These are phyloP conservation scores for Biscutella laevigata DNA, from an alignment of 441 rosid genomes.

Conservation along the genomic window DNA sequence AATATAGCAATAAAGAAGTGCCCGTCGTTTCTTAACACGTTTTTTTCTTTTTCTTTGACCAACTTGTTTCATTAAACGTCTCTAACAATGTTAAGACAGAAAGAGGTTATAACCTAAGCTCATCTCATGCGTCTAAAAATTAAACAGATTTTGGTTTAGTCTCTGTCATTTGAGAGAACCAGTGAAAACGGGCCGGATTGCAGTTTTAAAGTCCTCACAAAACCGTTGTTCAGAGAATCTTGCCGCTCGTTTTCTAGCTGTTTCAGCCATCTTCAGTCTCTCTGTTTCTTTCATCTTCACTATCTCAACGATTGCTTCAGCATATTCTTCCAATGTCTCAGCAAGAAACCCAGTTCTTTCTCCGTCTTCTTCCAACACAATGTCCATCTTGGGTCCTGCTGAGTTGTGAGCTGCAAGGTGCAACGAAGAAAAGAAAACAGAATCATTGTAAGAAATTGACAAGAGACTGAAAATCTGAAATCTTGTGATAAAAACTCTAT, in stretches of 20 bases:
- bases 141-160: not conserved
- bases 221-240: conserved; percentile 73
- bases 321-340: conserved; percentile 53
- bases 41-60: too few species aligned
- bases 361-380: conserved; percentile 78
- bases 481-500: not conserved
- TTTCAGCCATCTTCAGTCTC: conserved; percentile 62
- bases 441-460: not conserved
- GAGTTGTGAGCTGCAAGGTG: conserved; percentile 86
- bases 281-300: conserved; percentile 50
- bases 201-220: conserved; percentile 57
- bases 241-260: conserved; percentile 60
- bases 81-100: too few species aligned
- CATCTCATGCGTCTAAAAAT: too few species aligned
- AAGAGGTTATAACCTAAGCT: too few species aligned
- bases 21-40: too few species aligned
- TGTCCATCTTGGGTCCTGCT: conserved; percentile 91
- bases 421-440: not conserved
- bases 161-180: not conserved
- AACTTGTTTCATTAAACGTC: too few species aligned
- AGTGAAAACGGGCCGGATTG: conserved; percentile 40
- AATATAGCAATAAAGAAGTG: too few species aligned
- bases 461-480: not conserved
- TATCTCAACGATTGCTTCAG: conserved; percentile 53
- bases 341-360: conserved; percentile 79